A percentile compares a stretch with the other conserved stretches of the same genome.
Conservation (phyloP, 2,329 filamentous ascomycete genomes). For the Orbilia quercus region DNA sequence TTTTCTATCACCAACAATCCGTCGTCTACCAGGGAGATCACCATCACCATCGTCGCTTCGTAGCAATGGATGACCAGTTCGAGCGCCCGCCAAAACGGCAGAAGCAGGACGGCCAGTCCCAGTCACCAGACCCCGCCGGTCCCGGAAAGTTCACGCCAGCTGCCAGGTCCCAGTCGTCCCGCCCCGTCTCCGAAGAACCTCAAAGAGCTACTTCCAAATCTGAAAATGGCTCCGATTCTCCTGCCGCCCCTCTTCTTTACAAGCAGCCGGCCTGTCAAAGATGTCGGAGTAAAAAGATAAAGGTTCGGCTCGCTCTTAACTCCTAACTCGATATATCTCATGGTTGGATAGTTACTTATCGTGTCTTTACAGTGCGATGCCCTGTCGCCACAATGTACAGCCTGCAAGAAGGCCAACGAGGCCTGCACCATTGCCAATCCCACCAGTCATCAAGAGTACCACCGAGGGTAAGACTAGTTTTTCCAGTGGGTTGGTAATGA, state of each 20-base stretch:
- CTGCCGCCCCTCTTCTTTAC: slow-evolving; percentile 50
- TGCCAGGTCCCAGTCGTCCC: slow-evolving; percentile 48
- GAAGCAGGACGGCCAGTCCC: slow-evolving; percentile 52
- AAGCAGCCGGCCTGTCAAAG: slow-evolving; percentile 56
- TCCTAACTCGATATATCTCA: neutral
- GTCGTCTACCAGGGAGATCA: too few species aligned
- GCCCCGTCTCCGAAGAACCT: slow-evolving; percentile 56
- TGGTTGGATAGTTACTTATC: slow-evolving; percentile 17
- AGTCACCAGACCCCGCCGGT: slow-evolving; percentile 41
- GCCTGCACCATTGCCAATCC: slow-evolving; percentile 55
- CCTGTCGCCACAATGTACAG: slow-evolving; percentile 54
- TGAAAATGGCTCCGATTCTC: slow-evolving; percentile 47
- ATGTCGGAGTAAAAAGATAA: slow-evolving; percentile 57
- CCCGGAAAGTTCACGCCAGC: slow-evolving; percentile 51
- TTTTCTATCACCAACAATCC: too few species aligned
- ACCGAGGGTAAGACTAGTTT: slow-evolving; percentile 49
- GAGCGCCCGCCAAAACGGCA: slow-evolving; percentile 53
- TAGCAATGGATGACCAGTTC: slow-evolving; percentile 51
- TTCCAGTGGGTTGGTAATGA: too few species aligned
- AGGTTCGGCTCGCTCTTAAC: slow-evolving; percentile 28
- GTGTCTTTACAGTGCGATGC: slow-evolving; percentile 50
- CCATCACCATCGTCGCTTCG: neutral
- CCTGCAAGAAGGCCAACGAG: slow-evolving; percentile 56
- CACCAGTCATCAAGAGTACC: slow-evolving; percentile 55
- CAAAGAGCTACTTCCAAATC: slow-evolving; percentile 52